Percentiles rank a stretch among this genome's conserved stretches.
Conservation (phyloP, 129 eudicot species). For the Heracleum sosnowskyi region DNA sequence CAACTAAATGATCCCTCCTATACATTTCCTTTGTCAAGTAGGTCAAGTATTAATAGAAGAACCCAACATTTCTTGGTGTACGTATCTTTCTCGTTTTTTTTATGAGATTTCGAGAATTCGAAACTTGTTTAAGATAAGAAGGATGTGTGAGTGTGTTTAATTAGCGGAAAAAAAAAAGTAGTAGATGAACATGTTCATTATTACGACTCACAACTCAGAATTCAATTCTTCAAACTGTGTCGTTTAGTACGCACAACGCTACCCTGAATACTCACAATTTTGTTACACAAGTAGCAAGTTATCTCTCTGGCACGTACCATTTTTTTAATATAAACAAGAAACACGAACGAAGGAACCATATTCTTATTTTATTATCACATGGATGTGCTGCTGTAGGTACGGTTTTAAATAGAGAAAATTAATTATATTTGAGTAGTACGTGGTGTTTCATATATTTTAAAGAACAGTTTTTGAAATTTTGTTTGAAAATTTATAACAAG, state of each 20-base stretch:
- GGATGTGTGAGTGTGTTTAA: too few species aligned
- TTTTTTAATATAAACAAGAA: neutral
- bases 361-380: neutral
- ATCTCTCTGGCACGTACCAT: constrained; percentile 3
- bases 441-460: too few species aligned
- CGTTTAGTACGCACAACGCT: constrained; percentile 8
- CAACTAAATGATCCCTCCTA: neutral
- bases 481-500: too few species aligned
- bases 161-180: too few species aligned
- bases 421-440: too few species aligned
- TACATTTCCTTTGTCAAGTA: constrained; percentile 1
- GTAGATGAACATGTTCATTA: neutral
- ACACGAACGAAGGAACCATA: neutral
- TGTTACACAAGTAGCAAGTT: neutral
- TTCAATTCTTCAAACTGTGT: neutral
- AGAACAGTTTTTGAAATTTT: too few species aligned
- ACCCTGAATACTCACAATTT: neutral
- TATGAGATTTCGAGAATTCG: too few species aligned
- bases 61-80: too few species aligned
- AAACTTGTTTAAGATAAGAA: too few species aligned
- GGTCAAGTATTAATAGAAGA: too few species aligned
- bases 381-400: neutral
- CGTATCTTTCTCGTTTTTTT: too few species aligned
- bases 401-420: too few species aligned
- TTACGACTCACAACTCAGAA: neutral